phyloP scores from a whole-genome alignment of 805 yeast species.

The Wickerhamiella cacticola region DNA sequence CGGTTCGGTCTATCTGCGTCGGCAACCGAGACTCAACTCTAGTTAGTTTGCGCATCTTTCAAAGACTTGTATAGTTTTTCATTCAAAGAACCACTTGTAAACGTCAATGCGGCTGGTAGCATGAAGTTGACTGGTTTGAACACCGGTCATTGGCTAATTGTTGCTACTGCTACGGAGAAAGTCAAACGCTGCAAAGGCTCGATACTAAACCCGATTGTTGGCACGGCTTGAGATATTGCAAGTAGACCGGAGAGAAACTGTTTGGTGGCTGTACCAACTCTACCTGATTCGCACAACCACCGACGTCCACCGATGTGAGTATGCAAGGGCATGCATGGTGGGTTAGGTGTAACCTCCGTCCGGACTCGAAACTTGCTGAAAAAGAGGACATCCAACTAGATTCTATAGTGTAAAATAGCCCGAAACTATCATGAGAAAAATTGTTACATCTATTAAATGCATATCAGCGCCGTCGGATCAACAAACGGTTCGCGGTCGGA shows the following conservation, averaged over 20 bases:
- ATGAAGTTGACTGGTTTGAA: background rate
- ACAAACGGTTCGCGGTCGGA: slow-evolving; percentile 6
- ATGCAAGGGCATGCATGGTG: slow-evolving; percentile 8
- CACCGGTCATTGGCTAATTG: background rate
- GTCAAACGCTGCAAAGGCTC: background rate
- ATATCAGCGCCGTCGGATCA: background rate
- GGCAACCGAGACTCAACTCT: background rate
- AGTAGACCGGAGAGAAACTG: background rate
- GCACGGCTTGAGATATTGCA: background rate
- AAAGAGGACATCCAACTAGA: background rate
- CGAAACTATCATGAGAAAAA: background rate
- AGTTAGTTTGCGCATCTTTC: background rate
- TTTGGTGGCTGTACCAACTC: slow-evolving; percentile 10
- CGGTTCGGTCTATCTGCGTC: background rate
- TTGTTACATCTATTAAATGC: background rate
- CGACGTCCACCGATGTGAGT: slow-evolving; percentile 11
- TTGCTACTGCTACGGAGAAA: background rate
- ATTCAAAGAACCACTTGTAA: too few species aligned
- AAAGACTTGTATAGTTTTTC: too few species aligned
- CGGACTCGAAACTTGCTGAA: background rate
- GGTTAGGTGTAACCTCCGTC: slow-evolving; percentile 2
- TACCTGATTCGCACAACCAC: slow-evolving; percentile 11
- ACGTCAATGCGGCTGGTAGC: too few species aligned
- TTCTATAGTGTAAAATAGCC: background rate
- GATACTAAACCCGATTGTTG: background rate